A percentile compares a stretch with the other conserved stretches of the same genome.
These are phyloP conservation scores for Sclerotinia subarctica DNA, from an alignment of 2,329 filamentous ascomycete species.

Conservation along the genomic window DNA sequence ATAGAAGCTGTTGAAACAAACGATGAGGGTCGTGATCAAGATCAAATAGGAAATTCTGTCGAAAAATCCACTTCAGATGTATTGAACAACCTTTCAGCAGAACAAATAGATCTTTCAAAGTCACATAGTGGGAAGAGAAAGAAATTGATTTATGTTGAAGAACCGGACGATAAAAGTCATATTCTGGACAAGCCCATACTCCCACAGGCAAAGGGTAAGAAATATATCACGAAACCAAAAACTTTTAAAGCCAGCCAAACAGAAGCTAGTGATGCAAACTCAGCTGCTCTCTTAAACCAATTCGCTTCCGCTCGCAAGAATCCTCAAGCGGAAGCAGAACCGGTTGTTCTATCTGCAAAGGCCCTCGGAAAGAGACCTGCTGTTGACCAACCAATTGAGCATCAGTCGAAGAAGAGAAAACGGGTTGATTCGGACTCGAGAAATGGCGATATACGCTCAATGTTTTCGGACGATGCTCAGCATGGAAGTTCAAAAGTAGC, in stretches of 20 bases:
- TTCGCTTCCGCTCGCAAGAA: not conserved
- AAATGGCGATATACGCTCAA: constrained; percentile 17
- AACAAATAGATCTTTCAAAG: not conserved
- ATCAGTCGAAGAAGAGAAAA: constrained; percentile 21
- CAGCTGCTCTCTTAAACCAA: constrained; percentile 13
- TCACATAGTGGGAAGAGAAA: constrained; percentile 8
- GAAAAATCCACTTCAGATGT: not conserved
- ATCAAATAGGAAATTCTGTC: not conserved
- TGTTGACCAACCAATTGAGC: constrained; percentile 20
- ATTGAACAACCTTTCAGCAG: not conserved
- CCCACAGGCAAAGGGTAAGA: not conserved
- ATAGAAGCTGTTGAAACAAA: not conserved
- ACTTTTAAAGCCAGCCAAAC: not conserved
- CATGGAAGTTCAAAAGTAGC: not conserved
- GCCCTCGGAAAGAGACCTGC: constrained; percentile 32
- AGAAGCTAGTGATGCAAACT: constrained; percentile 13
- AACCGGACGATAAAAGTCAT: not conserved
- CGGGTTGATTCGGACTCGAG: constrained; percentile 20
- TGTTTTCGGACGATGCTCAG: constrained; percentile 4
- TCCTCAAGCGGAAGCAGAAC: not conserved
- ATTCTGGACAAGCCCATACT: not conserved
- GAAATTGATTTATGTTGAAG: not conserved
- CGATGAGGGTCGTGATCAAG: not conserved
- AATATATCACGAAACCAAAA: constrained; percentile 4
- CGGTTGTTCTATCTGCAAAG: constrained; percentile 26